Conservation (phyloP, 805 yeast genomes). For the Candida saitoana region DNA sequence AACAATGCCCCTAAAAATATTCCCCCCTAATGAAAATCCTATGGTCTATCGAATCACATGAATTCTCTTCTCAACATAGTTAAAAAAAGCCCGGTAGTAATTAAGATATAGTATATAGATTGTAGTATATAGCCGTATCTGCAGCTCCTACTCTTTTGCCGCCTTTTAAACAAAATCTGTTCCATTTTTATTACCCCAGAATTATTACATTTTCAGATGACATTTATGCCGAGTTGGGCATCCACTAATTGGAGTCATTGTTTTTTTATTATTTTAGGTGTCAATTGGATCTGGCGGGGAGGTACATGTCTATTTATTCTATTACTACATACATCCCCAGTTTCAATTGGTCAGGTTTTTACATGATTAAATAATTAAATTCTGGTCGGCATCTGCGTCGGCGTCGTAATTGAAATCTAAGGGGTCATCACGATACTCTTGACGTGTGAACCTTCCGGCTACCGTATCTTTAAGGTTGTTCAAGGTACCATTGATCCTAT, state of each 20-base stretch:
- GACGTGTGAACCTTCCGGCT: constrained; percentile 10
- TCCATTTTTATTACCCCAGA: too few relatives aligned
- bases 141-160: too few relatives aligned
- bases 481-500: constrained; percentile 22
- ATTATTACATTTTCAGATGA: background rate
- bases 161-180: too few relatives aligned
- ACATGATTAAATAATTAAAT: constrained; percentile 28
- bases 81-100: too few relatives aligned
- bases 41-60: background rate
- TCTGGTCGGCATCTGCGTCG: constrained; percentile 32
- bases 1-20: background rate
- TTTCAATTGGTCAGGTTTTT: too few relatives aligned
- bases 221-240: too few relatives aligned
- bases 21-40: background rate
- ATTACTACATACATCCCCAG: background rate
- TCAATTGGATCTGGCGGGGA: too few relatives aligned
- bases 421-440: constrained; percentile 23
- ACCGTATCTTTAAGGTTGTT: constrained; percentile 19
- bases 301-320: too few relatives aligned
- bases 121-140: too few relatives aligned
- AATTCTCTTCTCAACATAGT: background rate
- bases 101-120: too few relatives aligned
- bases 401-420: constrained; percentile 32
- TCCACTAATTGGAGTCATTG: background rate
- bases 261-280: too few relatives aligned